Evolutionary conservation across 129 eudicot species (phyloP), one percentile per base, ranked within the genome.

Genomic region (Flaveria trinervia): DNA sequence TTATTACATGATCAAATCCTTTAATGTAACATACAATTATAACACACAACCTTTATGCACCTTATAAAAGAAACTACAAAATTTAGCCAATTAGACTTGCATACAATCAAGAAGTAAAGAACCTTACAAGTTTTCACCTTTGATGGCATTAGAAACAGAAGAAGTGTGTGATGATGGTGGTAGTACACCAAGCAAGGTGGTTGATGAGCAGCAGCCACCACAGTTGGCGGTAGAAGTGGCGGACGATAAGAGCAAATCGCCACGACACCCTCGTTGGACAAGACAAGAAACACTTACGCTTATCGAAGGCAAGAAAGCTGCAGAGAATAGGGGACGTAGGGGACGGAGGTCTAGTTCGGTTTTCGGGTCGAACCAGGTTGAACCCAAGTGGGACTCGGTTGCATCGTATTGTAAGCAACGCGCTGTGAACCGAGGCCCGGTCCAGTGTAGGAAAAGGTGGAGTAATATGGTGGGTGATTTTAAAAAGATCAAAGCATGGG

Each of bases 361-460:
- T 70, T 81, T 79, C 25, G 90, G 90, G 73, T 71, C 86, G 11
- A 88, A 83, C 28, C 89, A 85, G 18, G 50, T 77, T 8, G 93
- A 92, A 72, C 92, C 96, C 25, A 92, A 92, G 77, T 92, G 97
- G 97, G 97, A 87, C 7, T 79, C 78, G 9, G 88, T 92, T 62
- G 76, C 97, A 0, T 82, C 96, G 1, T 85, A 87, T 82, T 92
- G 97, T 72, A 92, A 54, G 68, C 85, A 79, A 33, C 80, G 78
- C 49, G 92, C 88, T 1, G 91, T 87, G 57, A 84, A 78, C 84
- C 69, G 96, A n/a, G 97, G 91, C 26, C 91, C 96, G 6, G 93
- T 89, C 9, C 97, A 92, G 48, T 92, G 97, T 57, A 77, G 97
- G 72, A 92, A 92, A 78, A 60, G 97, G 57, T 92, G 96, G 96